Conservation (phyloP, 176 grass and related monocot genomes). For the Pontederia paniculata region DNA sequence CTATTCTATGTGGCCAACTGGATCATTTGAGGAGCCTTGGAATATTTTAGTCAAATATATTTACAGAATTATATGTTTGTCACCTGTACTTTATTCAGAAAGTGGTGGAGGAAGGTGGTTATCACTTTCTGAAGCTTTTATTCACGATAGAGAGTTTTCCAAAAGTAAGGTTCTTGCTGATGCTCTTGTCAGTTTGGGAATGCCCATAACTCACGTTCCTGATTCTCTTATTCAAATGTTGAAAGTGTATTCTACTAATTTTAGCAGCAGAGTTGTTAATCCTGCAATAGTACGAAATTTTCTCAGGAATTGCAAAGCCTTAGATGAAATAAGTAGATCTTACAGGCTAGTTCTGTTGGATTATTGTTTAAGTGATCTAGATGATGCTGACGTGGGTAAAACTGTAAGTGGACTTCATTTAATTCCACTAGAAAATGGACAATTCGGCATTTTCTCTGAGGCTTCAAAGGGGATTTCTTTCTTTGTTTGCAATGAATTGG, state of each 20-base stretch:
- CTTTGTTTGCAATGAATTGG: slow-evolving; percentile 61
- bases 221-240: slow-evolving; percentile 50
- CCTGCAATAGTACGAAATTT: slow-evolving; percentile 56
- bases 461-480: slow-evolving; percentile 33
- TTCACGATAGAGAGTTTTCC: slow-evolving; percentile 64
- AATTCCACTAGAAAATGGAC: slow-evolving; percentile 76
- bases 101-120: slow-evolving; percentile 64
- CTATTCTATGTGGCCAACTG: slow-evolving; percentile 93
- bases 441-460: slow-evolving; percentile 58
- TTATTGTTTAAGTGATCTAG: slow-evolving; percentile 70
- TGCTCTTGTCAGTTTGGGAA: slow-evolving; percentile 53
- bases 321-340: slow-evolving; percentile 41
- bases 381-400: slow-evolving; percentile 46
- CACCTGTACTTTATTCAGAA: slow-evolving; percentile 66
- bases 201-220: slow-evolving; percentile 52
- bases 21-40: slow-evolving; percentile 83
- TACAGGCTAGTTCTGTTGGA: slow-evolving; percentile 67
- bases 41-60: slow-evolving; percentile 74
- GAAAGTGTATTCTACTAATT: slow-evolving; percentile 42
- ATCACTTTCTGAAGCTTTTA: slow-evolving; percentile 52
- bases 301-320: slow-evolving; percentile 39
- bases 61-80: slow-evolving; percentile 54
- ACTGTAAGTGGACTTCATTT: slow-evolving; percentile 60
- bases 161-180: slow-evolving; percentile 60
- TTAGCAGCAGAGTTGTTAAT: slow-evolving; percentile 40